Conservation (phyloP, 2,329 filamentous ascomycete species). For the Ilyonectria sp. region DNA sequence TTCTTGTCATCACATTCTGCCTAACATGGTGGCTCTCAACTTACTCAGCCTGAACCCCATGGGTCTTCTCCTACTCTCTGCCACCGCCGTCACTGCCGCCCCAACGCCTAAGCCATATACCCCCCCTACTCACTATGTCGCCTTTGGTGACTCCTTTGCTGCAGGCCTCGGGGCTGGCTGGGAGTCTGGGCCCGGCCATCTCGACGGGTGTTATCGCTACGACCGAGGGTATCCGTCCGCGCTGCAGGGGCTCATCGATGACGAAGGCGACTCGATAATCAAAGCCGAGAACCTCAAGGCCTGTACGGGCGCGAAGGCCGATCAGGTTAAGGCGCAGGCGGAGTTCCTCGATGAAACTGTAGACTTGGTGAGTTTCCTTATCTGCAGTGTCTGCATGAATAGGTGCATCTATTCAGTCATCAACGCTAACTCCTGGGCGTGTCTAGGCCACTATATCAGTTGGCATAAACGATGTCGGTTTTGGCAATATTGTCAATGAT, state of each 20-base stretch:
- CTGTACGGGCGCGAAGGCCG: background rate
- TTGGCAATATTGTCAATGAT: constrained; percentile 13
- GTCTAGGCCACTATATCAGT: background rate
- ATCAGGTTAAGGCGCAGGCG: background rate
- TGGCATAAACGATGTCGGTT: constrained; percentile 8
- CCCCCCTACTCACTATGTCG: background rate
- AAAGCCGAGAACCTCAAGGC: background rate
- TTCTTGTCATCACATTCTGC: no score
- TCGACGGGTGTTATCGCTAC: constrained; percentile 20
- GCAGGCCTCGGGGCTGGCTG: constrained; percentile 15
- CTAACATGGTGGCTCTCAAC: no score
- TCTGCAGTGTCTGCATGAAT: background rate
- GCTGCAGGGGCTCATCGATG: background rate
- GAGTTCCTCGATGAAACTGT: background rate
- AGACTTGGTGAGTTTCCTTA: background rate
- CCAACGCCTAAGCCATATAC: background rate
- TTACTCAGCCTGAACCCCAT: no score
- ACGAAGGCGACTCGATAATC: background rate
- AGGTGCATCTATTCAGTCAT: background rate
- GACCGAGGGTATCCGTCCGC: background rate
- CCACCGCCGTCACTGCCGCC: no score
- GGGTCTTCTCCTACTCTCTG: no score
- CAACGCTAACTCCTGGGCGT: background rate
- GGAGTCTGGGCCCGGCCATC: constrained; percentile 10
- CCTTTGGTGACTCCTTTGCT: constrained; percentile 9